Conservation (phyloP, 2,329 filamentous ascomycete species). For the Hortaea sp. region DNA sequence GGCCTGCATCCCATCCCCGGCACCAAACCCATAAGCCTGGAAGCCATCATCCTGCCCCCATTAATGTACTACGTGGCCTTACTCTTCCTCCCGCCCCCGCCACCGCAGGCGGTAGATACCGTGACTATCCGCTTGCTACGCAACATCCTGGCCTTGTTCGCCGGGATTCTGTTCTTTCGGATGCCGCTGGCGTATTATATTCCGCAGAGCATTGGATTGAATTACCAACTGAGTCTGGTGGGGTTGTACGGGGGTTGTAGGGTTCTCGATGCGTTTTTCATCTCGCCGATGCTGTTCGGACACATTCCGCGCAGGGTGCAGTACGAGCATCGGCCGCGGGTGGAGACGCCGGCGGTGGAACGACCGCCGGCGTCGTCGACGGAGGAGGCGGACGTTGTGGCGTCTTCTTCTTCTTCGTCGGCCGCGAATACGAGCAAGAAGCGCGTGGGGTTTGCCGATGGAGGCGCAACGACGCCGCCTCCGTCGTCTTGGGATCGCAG, state of each 20-base stretch:
- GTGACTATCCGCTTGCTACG: slow-evolving; percentile 23
- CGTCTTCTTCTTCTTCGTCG: neutral
- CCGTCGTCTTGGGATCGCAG: slow-evolving; percentile 4
- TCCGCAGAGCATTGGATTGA: slow-evolving; percentile 35
- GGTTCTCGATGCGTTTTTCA: slow-evolving; percentile 36
- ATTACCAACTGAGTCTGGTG: slow-evolving; percentile 35
- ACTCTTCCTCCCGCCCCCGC: slow-evolving; percentile 31
- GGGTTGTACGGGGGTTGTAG: slow-evolving; percentile 33
- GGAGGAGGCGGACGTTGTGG: slow-evolving; percentile 9
- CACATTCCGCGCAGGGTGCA: slow-evolving; percentile 33
- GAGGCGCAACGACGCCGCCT: neutral
- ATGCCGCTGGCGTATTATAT: slow-evolving; percentile 34
- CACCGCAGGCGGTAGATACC: slow-evolving; percentile 26
- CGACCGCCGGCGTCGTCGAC: slow-evolving; percentile 17
- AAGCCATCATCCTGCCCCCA: slow-evolving; percentile 30
- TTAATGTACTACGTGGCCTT: slow-evolving; percentile 34
- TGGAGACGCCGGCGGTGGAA: slow-evolving; percentile 17
- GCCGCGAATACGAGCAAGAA: slow-evolving; percentile 1
- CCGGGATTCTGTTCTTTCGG: slow-evolving; percentile 32
- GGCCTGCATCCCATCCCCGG: slow-evolving; percentile 33
- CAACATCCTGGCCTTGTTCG: slow-evolving; percentile 28
- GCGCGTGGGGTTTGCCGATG: slow-evolving; percentile 1
- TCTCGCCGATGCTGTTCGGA: slow-evolving; percentile 30
- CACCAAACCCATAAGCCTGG: slow-evolving; percentile 29
- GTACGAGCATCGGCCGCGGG: slow-evolving; percentile 28